phyloP scores from a whole-genome alignment of 768 basidiomycete species.

The Pisolithus microcarpus region DNA sequence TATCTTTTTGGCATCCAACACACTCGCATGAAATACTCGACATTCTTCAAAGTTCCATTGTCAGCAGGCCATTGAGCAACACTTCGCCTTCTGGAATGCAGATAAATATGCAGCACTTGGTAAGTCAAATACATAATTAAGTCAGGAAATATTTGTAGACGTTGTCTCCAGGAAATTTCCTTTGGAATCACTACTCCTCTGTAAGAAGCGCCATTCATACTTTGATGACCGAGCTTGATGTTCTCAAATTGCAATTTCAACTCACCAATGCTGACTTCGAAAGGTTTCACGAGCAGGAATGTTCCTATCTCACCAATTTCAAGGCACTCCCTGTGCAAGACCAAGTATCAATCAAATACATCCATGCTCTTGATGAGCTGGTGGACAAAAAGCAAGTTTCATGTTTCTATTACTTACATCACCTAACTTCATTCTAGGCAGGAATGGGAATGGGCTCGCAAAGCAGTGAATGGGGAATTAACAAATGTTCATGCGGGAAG shows the following conservation, averaged over 20 bases:
- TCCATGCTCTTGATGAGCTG: constrained; percentile 1
- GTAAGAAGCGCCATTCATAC: constrained; percentile 14
- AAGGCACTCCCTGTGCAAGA: background rate
- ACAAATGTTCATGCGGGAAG: background rate
- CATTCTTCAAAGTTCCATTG: constrained; percentile 22
- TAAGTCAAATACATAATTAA: no score
- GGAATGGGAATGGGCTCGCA: background rate
- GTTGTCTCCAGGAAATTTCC: no score
- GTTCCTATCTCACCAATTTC: background rate
- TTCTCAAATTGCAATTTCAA: background rate
- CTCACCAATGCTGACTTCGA: constrained; percentile 2
- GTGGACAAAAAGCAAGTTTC: background rate
- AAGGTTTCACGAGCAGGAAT: constrained; percentile 1
- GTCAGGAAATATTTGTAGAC: no score
- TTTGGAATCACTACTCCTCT: constrained; percentile 16
- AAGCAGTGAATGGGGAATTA: background rate
- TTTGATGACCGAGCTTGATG: background rate
- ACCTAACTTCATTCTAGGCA: no score
- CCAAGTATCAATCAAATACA: background rate
- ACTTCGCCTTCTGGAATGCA: constrained; percentile 15
- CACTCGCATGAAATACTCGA: constrained; percentile 12
- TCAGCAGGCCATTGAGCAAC: constrained; percentile 19
- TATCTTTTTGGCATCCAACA: constrained; percentile 21
- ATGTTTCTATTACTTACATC: no score
- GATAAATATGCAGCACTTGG: no score